Evolutionary conservation across 441 rosid genomes (phyloP), one percentile per base, ranked within the genome.

Genomic region (Syzygium syzygioides): DNA sequence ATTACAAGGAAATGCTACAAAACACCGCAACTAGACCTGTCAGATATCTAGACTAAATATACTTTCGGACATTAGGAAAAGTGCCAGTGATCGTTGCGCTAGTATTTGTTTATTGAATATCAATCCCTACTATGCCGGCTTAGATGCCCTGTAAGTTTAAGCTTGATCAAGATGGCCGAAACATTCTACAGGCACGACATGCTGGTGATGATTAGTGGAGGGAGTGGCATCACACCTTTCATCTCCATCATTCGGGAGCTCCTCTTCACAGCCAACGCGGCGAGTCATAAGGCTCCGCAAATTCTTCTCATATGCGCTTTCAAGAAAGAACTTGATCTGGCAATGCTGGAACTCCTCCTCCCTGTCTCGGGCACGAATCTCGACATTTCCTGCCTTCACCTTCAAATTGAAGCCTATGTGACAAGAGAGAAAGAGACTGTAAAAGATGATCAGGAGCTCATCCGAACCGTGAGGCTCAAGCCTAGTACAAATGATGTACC

Each of bases 131-230:
- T 18, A 85, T 14, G 30, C 5, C 20, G 2, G 86, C 57, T 30
- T 85, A 32, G 86, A 55, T 15, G 57, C 64, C 59, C 56, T 9
- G 48, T 23, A 32, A 32, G 62, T 20, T 53, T 26, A 30, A 30
- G 41, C 64, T 34, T 20, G 52, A 76, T 37, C n/a, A 6, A 19
- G 52, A 37, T 71, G 50, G 83, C 17, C 52, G n/a, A 41, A 76
- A 76, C 83, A 76, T 76, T 76, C 18, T 80, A 41, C 86, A 86
- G 88, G 59, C 86, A 86, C n/a, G 88, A 86, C 41, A 45, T 19
- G 90, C 80, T 89, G 86, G 90, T 89, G 71, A 86, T 89, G 90
- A 86, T 89, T 32, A 86, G 90, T 6, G 90, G 90, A 76, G 90
- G 90, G 28, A 86, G 90, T 41, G 86, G 86, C 79, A 86, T 89